Evolutionary conservation across 805 yeast species (phyloP), one percentile per base, ranked within the genome.

Genomic region (Myxozyma udenii): DNA sequence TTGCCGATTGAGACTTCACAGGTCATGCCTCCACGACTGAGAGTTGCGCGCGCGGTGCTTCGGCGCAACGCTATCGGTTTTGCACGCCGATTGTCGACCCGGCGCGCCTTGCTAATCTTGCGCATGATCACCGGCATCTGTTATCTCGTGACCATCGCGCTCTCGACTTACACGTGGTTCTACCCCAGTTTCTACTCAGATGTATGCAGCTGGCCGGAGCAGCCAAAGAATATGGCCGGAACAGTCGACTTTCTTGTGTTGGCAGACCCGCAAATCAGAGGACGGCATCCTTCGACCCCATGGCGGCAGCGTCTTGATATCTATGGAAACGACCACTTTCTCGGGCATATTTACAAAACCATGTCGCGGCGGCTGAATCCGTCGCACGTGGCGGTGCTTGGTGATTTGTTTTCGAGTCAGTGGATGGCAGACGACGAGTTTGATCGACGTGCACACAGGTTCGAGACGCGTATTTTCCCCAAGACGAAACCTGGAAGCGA

Each of bases 251-350:
- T 93, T 68, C 67, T 90, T 58, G 85, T 95, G 4, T 83, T 89
- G 67, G 98, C 98, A 4, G 98, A 93, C 64, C 98, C 98, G 0
- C 98, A 93, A 71, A 90, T 93, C 67, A 86, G 91, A 56, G 98
- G 98, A 1, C 79, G 83, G 61, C 82, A 87, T 85, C 78, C 77
- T 5, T 71, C 74, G 23, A 84, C 95, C 1, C 79, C 83, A 12
- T 81, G 83, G 63, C 73, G 87, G 51, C 84, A 86, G 53, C 69
- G 87, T 46, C 71, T 93, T 23, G 98, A 93, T 65, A 85, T 86
- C 49, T 84, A 69, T 64, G 98, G 96, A 1, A 93, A 93, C 70
- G 98, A 93, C 70, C 77, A 80, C 60, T 93, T 84, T 64, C 71
- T 93, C 54, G 95, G 95, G 1, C 97, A 90, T 62, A 83, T 91